Evolutionary conservation across 495 filamentous ascomycete species (phyloP).

Genomic region (Mytilinidion resinicola): DNA sequence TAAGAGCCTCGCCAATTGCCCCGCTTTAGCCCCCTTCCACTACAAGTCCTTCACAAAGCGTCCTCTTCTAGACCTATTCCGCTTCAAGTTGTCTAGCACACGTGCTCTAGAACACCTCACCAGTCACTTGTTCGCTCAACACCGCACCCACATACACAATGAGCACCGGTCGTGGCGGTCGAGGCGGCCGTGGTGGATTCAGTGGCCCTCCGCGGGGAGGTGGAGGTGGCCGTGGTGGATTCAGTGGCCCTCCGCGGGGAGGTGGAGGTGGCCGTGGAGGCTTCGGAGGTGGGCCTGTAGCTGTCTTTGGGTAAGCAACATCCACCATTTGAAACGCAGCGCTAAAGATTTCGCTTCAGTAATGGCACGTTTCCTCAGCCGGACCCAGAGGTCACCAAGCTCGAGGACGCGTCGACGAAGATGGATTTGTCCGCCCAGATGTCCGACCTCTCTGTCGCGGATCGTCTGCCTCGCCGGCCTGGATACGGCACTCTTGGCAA

Average conservation of each 20-base stretch:
- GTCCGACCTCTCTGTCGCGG: neutral
- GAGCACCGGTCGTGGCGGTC: constrained; percentile 9
- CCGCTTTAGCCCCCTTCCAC: too few relatives aligned
- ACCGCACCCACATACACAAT: neutral
- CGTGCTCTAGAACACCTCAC: neutral
- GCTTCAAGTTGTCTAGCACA: neutral
- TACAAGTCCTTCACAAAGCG: too few relatives aligned
- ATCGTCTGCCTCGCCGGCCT: constrained; percentile 35
- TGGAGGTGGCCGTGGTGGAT: constrained; percentile 1
- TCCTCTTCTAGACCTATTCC: too few relatives aligned
- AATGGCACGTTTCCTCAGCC: constrained; percentile 20
- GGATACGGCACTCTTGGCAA: constrained; percentile 42
- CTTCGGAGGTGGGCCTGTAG: constrained; percentile 2
- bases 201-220: constrained; percentile 14
- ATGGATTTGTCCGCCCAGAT: constrained; percentile 4
- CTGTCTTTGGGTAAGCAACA: constrained; percentile 15
- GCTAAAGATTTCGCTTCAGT: constrained; percentile 2
- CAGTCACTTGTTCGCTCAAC: neutral
- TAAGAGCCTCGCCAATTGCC: too few relatives aligned
- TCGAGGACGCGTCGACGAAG: constrained; percentile 16
- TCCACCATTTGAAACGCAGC: neutral
- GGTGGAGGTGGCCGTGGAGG: constrained; percentile 10
- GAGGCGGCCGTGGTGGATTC: constrained; percentile 1
- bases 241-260: neutral
- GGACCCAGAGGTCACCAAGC: constrained; percentile 16